These are phyloP conservation scores for Hanseniaspora nectarophila DNA, from an alignment of 805 yeast genomes.

Conservation along the genomic window DNA sequence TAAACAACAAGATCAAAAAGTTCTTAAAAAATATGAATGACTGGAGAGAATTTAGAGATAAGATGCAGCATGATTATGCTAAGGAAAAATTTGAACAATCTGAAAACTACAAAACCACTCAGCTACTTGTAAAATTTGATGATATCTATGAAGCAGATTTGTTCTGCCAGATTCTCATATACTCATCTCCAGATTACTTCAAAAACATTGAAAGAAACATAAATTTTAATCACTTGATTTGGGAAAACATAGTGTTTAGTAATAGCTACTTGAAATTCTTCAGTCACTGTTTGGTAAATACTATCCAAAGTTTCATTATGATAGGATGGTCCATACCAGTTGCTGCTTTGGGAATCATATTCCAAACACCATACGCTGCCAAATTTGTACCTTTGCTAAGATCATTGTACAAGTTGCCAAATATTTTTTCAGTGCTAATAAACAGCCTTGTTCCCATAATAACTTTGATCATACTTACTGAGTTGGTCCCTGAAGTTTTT, in stretches of 20 bases:
- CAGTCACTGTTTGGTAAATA: conserved; percentile 36
- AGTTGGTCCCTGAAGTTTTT: conserved; percentile 48
- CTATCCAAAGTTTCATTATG: conserved; percentile 39
- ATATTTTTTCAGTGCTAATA: conserved; percentile 31
- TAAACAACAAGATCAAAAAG: background rate
- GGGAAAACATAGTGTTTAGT: conserved; percentile 47
- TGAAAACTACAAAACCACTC: conserved; percentile 28
- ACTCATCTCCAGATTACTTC: conserved; percentile 34
- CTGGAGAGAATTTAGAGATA: background rate
- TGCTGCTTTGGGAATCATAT: conserved; percentile 61
- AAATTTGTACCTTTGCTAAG: conserved; percentile 47
- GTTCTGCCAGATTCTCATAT: conserved; percentile 47
- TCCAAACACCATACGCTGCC: conserved; percentile 59
- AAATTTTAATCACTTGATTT: conserved; percentile 55
- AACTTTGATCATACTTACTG: conserved; percentile 50
- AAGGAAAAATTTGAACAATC: background rate
- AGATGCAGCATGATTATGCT: background rate
- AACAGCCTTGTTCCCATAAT: conserved; percentile 50
- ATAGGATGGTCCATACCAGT: conserved; percentile 73
- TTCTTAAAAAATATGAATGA: conserved; percentile 15
- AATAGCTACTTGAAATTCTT: conserved; percentile 30
- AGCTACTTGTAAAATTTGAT: conserved; percentile 49
- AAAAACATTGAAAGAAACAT: conserved; percentile 39
- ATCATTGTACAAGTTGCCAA: background rate
- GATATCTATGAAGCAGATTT: conserved; percentile 47